Evolutionary conservation across 768 basidiomycete genomes (phyloP), one percentile per base, ranked within the genome.

Genomic region (Daedalea quercina): DNA sequence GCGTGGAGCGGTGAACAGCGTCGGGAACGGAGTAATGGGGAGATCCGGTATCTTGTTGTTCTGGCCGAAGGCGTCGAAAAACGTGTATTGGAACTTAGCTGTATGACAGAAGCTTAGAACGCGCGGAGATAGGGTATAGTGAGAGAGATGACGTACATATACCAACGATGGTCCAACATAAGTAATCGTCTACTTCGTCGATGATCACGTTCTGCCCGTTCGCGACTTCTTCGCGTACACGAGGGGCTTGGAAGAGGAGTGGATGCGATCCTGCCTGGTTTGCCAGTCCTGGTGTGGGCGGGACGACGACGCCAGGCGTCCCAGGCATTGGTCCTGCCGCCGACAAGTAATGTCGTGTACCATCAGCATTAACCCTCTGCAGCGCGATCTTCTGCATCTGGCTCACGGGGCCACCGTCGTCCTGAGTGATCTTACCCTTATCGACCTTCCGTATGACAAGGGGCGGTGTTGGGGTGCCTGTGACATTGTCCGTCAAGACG

Each of bases 331-430:
- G 90, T 9, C 91, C 89, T 3, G 91, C 90, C 24, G 93, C 93
- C 43, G 88, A 90, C 48, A 96, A 69, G 66, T 94, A 96, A 70
- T 89, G 89, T 63, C 91, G 76, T 35, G 87, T 80, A 35, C 90
- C 91, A 70, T 85, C 90, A 54, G 80, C 74, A 62, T 90, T 87
- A 50, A 90, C 81, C 51, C 90, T 78, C 63, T 93, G 87, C 41
- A 97, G 73, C 1, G 93, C 94, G 56, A 97, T 89, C 73, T 94
- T 92, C 72, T 97, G 94, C 84, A 97, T 91, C 68, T 95, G 93
- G 63, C 90, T 93, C 57, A 97, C 89, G 40, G 92, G 94, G 4
- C 92, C 90, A 19, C 88, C 89, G 63, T 93, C 87, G 59, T 93
- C 90, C n/a, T 78, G 72, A n/a, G 83, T 81, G 34, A 94, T 87